These are phyloP conservation scores for Kodamaea kakaduensis DNA, from an alignment of 805 yeast species.

Conservation along the genomic window DNA sequence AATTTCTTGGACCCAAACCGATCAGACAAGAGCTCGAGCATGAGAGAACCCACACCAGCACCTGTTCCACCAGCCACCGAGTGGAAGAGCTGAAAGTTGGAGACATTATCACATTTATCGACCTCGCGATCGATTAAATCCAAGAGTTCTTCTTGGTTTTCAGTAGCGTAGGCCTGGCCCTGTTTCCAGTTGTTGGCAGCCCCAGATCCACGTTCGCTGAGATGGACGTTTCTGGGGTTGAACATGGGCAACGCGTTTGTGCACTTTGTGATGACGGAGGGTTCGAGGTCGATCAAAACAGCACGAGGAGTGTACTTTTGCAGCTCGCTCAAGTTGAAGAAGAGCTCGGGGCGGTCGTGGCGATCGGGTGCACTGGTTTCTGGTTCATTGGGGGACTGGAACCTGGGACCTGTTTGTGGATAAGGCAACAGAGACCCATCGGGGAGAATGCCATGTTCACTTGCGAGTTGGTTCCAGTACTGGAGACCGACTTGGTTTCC, in stretches of 20 bases:
- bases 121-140: conserved; percentile 86
- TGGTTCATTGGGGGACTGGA: conserved; percentile 14
- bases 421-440: conserved; percentile 53
- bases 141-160: conserved; percentile 65
- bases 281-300: conserved; percentile 81
- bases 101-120: conserved; percentile 84
- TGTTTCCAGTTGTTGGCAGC: conserved; percentile 97
- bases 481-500: conserved; percentile 94
- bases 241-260: conserved; percentile 55
- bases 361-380: conserved; percentile 16
- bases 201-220: conserved; percentile 79
- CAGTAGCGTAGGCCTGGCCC: conserved; percentile 75
- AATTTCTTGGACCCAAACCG: conserved; percentile 75
- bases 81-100: conserved; percentile 87
- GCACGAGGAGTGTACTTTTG: conserved; percentile 87
- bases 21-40: conserved; percentile 77
- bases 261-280: conserved; percentile 74
- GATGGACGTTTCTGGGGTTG: conserved; percentile 77
- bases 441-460: conserved; percentile 77
- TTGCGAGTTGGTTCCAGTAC: conserved; percentile 86
- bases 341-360: conserved; percentile 77
- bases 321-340: conserved; percentile 72
- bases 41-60: conserved; percentile 84
- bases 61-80: conserved; percentile 99
- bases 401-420: conserved; percentile 17